These are phyloP conservation scores for Alternaria sp. DNA, from an alignment of 2,329 filamentous ascomycete species.

Conservation along the genomic window DNA sequence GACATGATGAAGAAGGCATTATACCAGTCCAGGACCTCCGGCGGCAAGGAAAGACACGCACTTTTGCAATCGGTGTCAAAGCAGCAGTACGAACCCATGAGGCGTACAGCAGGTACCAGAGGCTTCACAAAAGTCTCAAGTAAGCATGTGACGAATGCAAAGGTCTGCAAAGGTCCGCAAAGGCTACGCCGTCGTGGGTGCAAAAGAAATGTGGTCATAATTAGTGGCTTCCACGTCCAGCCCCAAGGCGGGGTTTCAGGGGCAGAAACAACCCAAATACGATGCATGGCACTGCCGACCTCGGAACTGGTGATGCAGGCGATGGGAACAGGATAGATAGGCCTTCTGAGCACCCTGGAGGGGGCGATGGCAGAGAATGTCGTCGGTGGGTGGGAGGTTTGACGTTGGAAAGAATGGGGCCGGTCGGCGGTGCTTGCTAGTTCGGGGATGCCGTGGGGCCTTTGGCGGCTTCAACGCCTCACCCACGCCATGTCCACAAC, in stretches of 20 bases:
- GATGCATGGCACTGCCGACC: not conserved
- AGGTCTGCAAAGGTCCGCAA: not conserved
- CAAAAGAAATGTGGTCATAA: not conserved
- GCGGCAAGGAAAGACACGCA: not conserved
- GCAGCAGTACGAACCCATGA: not conserved
- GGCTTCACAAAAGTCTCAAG: not conserved
- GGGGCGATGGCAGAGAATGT: not conserved
- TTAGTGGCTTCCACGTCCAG: not conserved
- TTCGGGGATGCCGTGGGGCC: constrained; percentile 8
- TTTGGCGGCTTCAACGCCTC: constrained; percentile 1
- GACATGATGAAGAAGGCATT: not conserved
- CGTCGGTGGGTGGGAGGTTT: constrained; percentile 13
- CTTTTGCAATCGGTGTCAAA: too few species aligned
- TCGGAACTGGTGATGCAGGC: not conserved
- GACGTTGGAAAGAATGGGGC: constrained; percentile 12
- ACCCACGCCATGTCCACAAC: constrained; percentile 12
- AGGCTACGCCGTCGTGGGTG: not conserved
- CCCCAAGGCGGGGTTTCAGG: not conserved
- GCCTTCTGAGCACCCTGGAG: not conserved
- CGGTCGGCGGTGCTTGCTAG: not conserved
- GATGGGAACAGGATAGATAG: too few species aligned
- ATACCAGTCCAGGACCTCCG: not conserved
- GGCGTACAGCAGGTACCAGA: not conserved
- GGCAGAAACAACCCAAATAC: not conserved
- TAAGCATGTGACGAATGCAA: too few species aligned